A percentile compares a stretch with the other conserved stretches of the same genome.
These are phyloP conservation scores for Irpex sp. DNA, from an alignment of 1,284 basidiomycete genomes.

Conservation along the genomic window DNA sequence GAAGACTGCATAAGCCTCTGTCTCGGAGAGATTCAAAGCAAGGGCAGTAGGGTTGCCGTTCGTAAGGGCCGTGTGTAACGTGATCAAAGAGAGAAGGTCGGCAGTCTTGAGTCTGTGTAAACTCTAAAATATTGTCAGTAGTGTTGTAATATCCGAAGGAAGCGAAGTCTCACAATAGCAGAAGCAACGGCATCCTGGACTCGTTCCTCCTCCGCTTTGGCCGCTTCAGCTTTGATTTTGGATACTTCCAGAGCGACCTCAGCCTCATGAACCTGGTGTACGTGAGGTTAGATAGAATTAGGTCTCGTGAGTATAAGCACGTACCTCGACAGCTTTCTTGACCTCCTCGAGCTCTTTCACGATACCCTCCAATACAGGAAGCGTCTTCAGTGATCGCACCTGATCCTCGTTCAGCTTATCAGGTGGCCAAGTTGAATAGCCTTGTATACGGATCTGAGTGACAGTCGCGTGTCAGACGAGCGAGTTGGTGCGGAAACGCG, in stretches of 20 bases:
- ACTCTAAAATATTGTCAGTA: conserved; percentile 30
- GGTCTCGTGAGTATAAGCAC: conserved; percentile 16
- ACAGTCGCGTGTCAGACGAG: conserved; percentile 10
- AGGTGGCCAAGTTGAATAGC: conserved; percentile 61
- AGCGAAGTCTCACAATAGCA: conserved; percentile 49
- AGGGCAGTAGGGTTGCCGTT: conserved; percentile 41
- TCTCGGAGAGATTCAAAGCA: conserved; percentile 42
- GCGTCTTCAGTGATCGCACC: conserved; percentile 61
- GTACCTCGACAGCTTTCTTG: conserved; percentile 77
- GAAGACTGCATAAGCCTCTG: conserved; percentile 52
- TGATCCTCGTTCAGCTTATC: conserved; percentile 85
- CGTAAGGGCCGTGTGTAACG: conserved; percentile 57
- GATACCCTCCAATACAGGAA: conserved; percentile 72
- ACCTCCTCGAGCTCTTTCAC: conserved; percentile 80
- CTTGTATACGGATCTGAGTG: conserved; percentile 64
- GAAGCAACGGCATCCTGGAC: conserved; percentile 52
- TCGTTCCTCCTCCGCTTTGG: conserved; percentile 50
- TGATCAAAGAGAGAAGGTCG: conserved; percentile 62
- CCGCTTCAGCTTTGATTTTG: conserved; percentile 48
- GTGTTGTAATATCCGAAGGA: neutral
- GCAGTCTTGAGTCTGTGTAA: conserved; percentile 36
- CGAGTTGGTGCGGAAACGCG: neutral
- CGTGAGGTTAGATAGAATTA: conserved; percentile 1
- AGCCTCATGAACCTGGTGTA: conserved; percentile 55
- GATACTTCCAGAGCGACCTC: conserved; percentile 56